Base-by-base conservation (phyloP, 164 flowering plant species). In the Nelumbo lutea region DNA sequence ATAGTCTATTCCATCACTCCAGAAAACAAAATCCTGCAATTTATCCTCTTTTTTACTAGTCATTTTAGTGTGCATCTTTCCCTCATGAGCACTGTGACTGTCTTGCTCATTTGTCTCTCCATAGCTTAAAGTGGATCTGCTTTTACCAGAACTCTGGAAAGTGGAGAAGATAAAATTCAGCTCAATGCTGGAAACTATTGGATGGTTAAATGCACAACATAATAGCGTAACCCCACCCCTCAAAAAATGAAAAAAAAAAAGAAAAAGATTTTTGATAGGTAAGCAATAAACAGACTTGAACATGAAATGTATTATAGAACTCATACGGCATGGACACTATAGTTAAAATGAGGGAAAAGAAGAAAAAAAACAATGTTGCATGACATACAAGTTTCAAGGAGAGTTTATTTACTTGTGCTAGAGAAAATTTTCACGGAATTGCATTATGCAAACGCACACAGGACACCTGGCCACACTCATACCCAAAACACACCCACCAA, bases 1-100 rank as follows among this genome's bases (percentile, higher is more conserved):
- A 5, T 27, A 47, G 59, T 74, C 81, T 42, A 70, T 27, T 58
- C 76, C 79, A 76, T 45, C 73, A 68, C 42, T 70, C 14, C 46
- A 53, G 59, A 72, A 68, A 73, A 64, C 42, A 41, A 69, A 48
- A 64, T 47, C 70, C 15, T 61, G 66, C 65, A 45, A 41, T 45
- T 46, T 65, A 57, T 68, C 81, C 64, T 68, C 70, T 64, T 77
- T 66, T 48, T 69, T 71, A 62, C 68, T 52, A 68, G 63, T 27
- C 59, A 68, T 4, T n/a, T 9, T 42, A 59, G 57, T 42, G 47
- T 40, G 68, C 52, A 44, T 66, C 62, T 13, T 15, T 15, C 14
- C 57, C 14, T 70, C 75, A 9, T 41, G 69, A 1, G 42, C 9
- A 41, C 15, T 42, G 45, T 42, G 74, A 65, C 15, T 0, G 46